phyloP scores from a whole-genome alignment of 2,329 filamentous ascomycete genomes.

The Hymenotorrendiella dingleyae region DNA sequence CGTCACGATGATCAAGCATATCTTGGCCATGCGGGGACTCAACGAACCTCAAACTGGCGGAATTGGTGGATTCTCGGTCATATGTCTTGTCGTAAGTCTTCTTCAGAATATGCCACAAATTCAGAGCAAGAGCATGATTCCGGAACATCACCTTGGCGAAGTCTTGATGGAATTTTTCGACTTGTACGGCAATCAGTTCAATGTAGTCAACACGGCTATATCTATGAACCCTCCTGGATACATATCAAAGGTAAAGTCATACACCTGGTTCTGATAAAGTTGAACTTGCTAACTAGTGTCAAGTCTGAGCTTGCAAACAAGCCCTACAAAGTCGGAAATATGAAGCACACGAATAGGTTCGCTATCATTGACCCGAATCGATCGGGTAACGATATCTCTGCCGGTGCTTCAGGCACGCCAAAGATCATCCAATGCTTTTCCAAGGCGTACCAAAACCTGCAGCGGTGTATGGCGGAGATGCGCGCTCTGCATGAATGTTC shows the following conservation, averaged over 20 bases:
- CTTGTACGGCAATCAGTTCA: slow-evolving; percentile 79
- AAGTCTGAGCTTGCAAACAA: slow-evolving; percentile 28
- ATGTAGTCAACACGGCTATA: slow-evolving; percentile 66
- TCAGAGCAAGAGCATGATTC: slow-evolving; percentile 52
- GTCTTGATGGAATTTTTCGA: slow-evolving; percentile 84
- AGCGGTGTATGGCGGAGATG: slow-evolving; percentile 51
- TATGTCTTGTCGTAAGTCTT: slow-evolving; percentile 87
- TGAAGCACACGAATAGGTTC: slow-evolving; percentile 54
- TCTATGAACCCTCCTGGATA: slow-evolving; percentile 68
- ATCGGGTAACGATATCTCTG: slow-evolving; percentile 78
- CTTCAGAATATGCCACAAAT: slow-evolving; percentile 72
- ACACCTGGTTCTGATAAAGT: neutral
- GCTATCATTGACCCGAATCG: slow-evolving; percentile 93
- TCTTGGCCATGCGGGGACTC: slow-evolving; percentile 78
- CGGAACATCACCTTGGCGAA: slow-evolving; percentile 67
- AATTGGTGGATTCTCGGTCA: slow-evolving; percentile 88
- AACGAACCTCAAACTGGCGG: slow-evolving; percentile 91
- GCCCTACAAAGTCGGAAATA: slow-evolving; percentile 36
- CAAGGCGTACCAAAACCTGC: slow-evolving; percentile 53
- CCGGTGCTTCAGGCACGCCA: slow-evolving; percentile 67
- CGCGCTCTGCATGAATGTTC: slow-evolving; percentile 27
- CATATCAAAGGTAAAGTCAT: slow-evolving; percentile 62
- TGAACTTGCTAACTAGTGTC: slow-evolving; percentile 6
- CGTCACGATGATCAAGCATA: slow-evolving; percentile 87
- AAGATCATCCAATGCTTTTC: slow-evolving; percentile 66